phyloP scores from a whole-genome alignment of 805 yeast species.

The Nakazawaea ernobii region DNA sequence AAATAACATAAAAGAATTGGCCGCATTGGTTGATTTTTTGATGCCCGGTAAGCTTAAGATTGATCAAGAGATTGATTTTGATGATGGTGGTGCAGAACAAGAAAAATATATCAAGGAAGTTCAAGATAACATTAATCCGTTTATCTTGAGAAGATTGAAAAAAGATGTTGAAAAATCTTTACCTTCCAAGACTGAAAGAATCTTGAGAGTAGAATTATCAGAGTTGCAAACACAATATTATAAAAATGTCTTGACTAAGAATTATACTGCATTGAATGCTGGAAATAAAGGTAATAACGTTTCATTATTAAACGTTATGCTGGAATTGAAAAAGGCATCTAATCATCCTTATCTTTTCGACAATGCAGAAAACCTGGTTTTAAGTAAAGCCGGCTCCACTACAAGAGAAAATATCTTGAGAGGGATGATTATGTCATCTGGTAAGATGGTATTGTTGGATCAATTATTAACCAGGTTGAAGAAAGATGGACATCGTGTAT shows the following conservation, averaged over 20 bases:
- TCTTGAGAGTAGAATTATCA: slow-evolving; percentile 88
- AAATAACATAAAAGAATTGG: slow-evolving; percentile 90
- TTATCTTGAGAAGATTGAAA: slow-evolving; percentile 85
- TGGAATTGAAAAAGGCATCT: slow-evolving; percentile 93
- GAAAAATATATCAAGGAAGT: slow-evolving; percentile 83
- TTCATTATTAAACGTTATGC: slow-evolving; percentile 86
- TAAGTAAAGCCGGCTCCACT: slow-evolving; percentile 49
- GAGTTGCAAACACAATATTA: slow-evolving; percentile 95
- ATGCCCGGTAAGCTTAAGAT: slow-evolving; percentile 93
- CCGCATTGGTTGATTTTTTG: slow-evolving; percentile 88
- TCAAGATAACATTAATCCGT: slow-evolving; percentile 84
- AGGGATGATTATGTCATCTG: slow-evolving; percentile 96
- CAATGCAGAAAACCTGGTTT: slow-evolving; percentile 80
- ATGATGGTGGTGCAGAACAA: slow-evolving; percentile 79
- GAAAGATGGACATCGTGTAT: slow-evolving; percentile 93
- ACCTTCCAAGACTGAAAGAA: slow-evolving; percentile 94
- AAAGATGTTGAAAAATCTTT: slow-evolving; percentile 96
- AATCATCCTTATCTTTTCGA: slow-evolving; percentile 96
- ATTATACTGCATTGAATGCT: slow-evolving; percentile 84
- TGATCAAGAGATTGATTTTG: slow-evolving; percentile 94
- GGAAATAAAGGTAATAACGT: slow-evolving; percentile 79
- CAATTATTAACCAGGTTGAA: slow-evolving; percentile 77
- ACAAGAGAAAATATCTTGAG: slow-evolving; percentile 77
- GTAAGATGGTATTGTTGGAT: slow-evolving; percentile 95
- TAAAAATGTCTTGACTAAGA: slow-evolving; percentile 86